Base-by-base conservation (phyloP, 192 early-diverging fungal genomes). In the Coemansia sp. region DNA sequence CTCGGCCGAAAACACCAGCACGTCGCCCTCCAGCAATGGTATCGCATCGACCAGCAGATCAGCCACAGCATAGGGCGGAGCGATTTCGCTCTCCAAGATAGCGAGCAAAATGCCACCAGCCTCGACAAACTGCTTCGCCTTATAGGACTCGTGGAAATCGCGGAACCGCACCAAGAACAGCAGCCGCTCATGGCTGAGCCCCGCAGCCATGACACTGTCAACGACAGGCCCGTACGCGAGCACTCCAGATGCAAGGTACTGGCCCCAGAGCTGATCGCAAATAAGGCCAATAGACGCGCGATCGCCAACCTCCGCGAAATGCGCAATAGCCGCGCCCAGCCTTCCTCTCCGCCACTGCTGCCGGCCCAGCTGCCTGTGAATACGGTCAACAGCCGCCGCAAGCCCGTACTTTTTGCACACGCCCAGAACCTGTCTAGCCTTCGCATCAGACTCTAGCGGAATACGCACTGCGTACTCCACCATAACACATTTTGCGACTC, bases 1-100 rank as follows among this genome's bases (percentile, higher is more conserved):
- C 2, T 80, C 68, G 0, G 83, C 67, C 44, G 74, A 66, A 61
- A 92, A 90, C 31, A 91, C 81, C 51, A 90, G 60, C 17, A 8
- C 31, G 12, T 90, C 86, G 41, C 74, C 79, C 29, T 89, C 86
- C 22, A 91, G 72, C 46, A 91, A 62, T 31, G 88, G 90, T 24
- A 91, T 72, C 0, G 88, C 68, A 48, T 91, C 89, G 6, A 89
- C 68, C 13, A 91, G 69, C 31, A 88, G 41, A 6, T 81, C 74
- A 8, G 66, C 59, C 41, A 87, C 75, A 6, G 88, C 87, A 13
- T 82, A 63, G 27, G 71, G 77, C 0, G 90, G 89, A 4, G 86
- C 85, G 3, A 74, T 86, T 22, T 82, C 85, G 41, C 19, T 41
- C 3, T 76, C 42, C 31, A 91, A 34, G 8, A 90, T 65, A 3